Evolutionary conservation across 2,329 filamentous ascomycete species (phyloP).

Genomic region (Trichoderma brevicompactum): DNA sequence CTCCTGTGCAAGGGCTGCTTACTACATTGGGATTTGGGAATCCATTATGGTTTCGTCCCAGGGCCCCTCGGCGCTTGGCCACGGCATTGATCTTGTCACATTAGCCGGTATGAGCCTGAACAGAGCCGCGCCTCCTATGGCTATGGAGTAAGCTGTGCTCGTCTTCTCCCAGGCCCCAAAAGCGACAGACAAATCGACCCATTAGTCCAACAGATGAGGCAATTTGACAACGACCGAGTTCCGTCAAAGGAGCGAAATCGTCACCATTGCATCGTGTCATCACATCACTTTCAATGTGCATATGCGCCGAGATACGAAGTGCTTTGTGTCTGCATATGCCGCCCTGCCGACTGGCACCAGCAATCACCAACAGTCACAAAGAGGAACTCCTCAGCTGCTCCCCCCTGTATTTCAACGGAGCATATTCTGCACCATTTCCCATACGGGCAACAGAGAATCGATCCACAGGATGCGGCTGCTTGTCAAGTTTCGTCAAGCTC

Average conservation of each 20-base stretch:
- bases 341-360: background rate
- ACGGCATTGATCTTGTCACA: background rate
- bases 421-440: constrained; percentile 4
- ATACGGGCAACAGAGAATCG: background rate
- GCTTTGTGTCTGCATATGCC: background rate
- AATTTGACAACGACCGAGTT: background rate
- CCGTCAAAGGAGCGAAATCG: background rate
- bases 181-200: background rate
- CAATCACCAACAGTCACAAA: constrained; percentile 2
- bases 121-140: background rate
- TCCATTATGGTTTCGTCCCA: too few relatives aligned
- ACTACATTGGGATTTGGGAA: background rate
- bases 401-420: background rate
- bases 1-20: background rate
- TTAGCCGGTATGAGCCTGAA: constrained; percentile 7
- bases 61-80: background rate
- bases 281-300: constrained; percentile 6
- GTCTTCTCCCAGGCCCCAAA: background rate
- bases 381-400: too few relatives aligned
- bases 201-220: background rate
- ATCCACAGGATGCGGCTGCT: constrained; percentile 13
- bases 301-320: background rate
- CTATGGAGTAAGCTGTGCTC: too few relatives aligned
- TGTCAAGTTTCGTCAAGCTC: background rate
- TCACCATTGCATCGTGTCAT: constrained; percentile 16